Evolutionary conservation across 208 protist genomes (phyloP).

Genomic region (Leishmania tropica): DNA sequence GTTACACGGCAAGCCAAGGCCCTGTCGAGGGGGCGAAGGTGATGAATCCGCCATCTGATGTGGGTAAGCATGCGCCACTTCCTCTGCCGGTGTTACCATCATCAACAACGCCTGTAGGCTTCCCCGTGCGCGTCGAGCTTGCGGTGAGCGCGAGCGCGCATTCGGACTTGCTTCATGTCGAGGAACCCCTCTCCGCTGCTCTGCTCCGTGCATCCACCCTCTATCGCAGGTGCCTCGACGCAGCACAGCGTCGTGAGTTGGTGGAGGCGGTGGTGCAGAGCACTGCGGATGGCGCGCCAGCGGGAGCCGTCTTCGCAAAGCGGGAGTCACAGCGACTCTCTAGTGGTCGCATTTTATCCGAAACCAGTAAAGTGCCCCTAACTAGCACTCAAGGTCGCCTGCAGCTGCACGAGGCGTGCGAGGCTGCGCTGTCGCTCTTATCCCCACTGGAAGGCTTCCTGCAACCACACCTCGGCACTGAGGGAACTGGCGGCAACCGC

Average conservation of each 20-base stretch:
- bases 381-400: constrained; percentile 7
- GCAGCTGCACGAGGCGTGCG: constrained; percentile 40
- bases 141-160: constrained; percentile 1
- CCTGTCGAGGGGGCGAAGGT: background rate
- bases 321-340: background rate
- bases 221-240: constrained; percentile 21
- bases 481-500: too few species aligned
- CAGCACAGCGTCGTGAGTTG: constrained; percentile 18
- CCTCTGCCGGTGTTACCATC: background rate
- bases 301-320: background rate
- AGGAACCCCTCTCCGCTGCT: constrained; percentile 53
- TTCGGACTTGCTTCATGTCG: constrained; percentile 38
- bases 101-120: background rate
- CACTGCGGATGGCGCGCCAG: constrained; percentile 2
- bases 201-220: constrained; percentile 39
- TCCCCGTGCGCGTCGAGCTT: background rate
- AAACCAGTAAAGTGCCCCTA: constrained; percentile 9
- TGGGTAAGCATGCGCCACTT: background rate
- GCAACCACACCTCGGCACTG: background rate
- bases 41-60: background rate
- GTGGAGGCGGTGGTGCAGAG: constrained; percentile 27
- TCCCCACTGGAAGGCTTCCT: constrained; percentile 15
- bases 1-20: constrained; percentile 4
- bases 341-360: background rate
- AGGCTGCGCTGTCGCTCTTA: constrained; percentile 33